These are phyloP conservation scores for Penicillium ucsense DNA, from an alignment of 495 filamentous ascomycete species.

Conservation along the genomic window DNA sequence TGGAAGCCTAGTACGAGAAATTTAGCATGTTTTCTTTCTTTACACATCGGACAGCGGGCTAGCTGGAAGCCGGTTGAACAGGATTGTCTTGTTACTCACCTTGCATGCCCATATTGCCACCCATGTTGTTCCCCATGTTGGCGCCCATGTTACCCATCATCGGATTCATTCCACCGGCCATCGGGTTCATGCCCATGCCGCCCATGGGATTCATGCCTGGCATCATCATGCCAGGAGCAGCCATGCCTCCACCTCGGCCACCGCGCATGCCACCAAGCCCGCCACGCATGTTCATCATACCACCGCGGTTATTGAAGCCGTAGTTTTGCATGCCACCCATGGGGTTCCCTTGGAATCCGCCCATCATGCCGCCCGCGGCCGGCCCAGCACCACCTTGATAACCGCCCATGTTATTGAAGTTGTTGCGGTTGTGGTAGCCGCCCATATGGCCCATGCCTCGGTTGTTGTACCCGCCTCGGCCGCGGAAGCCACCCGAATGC, in stretches of 20 bases:
- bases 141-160: conserved; percentile 39
- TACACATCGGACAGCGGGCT: background rate
- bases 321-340: conserved; percentile 52
- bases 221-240: conserved; percentile 46
- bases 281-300: conserved; percentile 65
- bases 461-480: conserved; percentile 38
- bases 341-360: conserved; percentile 45
- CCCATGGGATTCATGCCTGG: conserved; percentile 43
- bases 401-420: conserved; percentile 46
- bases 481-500: conserved; percentile 33
- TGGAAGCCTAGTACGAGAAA: conserved; percentile 48
- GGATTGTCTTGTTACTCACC: conserved; percentile 31
- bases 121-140: conserved; percentile 49
- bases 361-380: conserved; percentile 46
- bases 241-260: conserved; percentile 52
- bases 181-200: conserved; percentile 55
- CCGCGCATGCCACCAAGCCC: conserved; percentile 61
- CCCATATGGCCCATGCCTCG: conserved; percentile 30
- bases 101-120: conserved; percentile 50
- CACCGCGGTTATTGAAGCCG: conserved; percentile 52
- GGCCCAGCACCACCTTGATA: conserved; percentile 35
- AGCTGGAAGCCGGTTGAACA: background rate
- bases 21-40: background rate
- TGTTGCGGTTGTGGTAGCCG: conserved; percentile 38
- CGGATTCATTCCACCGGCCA: conserved; percentile 47